Evolutionary conservation across 176 grass and related monocot genomes (phyloP).

Genomic region (Eragrostis nindensis): DNA sequence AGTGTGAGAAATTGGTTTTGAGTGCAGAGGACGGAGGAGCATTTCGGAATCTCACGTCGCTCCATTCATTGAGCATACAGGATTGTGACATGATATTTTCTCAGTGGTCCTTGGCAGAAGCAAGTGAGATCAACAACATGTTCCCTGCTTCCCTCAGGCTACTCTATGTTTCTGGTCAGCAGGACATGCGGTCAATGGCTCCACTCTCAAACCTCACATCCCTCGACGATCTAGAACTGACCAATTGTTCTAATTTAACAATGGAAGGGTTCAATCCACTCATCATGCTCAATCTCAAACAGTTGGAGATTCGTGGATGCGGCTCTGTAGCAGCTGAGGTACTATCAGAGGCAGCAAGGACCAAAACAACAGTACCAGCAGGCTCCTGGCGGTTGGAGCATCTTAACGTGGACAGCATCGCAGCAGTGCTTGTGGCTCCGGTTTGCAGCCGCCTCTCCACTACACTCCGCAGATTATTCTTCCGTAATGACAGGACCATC

Average conservation of each 20-base stretch:
- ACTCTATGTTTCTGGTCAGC: rapidly evolving
- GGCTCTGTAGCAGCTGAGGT: background rate
- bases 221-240: background rate
- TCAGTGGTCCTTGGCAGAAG: background rate
- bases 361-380: too few species aligned
- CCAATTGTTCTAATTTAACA: rapidly evolving
- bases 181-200: background rate
- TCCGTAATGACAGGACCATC: rapidly evolving
- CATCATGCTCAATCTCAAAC: background rate
- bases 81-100: background rate
- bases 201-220: conserved; percentile 20
- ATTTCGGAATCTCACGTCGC: background rate
- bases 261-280: background rate
- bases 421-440: background rate
- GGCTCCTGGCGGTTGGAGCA: background rate
- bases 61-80: rapidly evolving
- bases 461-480: rapidly evolving
- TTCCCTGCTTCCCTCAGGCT: background rate
- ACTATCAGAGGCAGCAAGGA: background rate
- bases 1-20: background rate
- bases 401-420: background rate
- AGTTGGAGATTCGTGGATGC: rapidly evolving
- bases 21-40: background rate
- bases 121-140: background rate
- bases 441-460: background rate